Percentiles rank a stretch among this genome's conserved stretches.
phyloP scores from a whole-genome alignment of 2,329 filamentous ascomycete genomes.

The Apiospora arundinis region DNA sequence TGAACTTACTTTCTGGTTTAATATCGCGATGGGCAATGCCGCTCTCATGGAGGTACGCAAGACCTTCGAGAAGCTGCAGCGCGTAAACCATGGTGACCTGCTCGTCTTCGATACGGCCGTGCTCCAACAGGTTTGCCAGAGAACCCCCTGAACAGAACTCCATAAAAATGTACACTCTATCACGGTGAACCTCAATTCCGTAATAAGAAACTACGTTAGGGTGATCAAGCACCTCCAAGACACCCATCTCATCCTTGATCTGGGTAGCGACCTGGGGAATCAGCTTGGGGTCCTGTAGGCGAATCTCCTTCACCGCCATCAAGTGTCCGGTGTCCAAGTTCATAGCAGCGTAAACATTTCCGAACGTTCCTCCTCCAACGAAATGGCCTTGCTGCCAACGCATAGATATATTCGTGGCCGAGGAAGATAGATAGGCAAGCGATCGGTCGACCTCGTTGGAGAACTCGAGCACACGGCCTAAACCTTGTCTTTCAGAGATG shows the following conservation, averaged over 20 bases:
- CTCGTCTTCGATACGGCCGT: constrained; percentile 96
- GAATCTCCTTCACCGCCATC: constrained; percentile 99
- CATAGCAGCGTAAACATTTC: constrained; percentile 96
- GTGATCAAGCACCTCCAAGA: constrained; percentile 93
- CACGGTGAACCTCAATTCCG: constrained; percentile 95
- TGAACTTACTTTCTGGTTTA: constrained; percentile 89
- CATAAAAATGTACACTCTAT: constrained; percentile 99
- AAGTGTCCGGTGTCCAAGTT: constrained; percentile 94
- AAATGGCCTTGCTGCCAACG: constrained; percentile 99
- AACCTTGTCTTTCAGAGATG: constrained; percentile 82
- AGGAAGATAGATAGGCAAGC: constrained; percentile 90
- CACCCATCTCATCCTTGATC: constrained; percentile 96
- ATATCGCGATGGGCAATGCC: constrained; percentile 96
- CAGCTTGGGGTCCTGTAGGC: constrained; percentile 92
- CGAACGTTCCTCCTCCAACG: constrained; percentile 95
- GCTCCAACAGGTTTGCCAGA: constrained; percentile 85
- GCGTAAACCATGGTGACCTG: constrained; percentile 97
- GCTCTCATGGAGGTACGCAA: constrained; percentile 91
- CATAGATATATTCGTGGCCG: constrained; percentile 92
- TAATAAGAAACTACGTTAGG: constrained; percentile 98
- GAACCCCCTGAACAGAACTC: constrained; percentile 98
- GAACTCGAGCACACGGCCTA: constrained; percentile 90
- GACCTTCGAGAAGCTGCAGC: constrained; percentile 89
- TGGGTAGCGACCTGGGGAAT: constrained; percentile 94
- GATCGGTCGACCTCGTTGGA: constrained; percentile 96